Evolutionary conservation across 1,284 basidiomycete genomes (phyloP).

Genomic region (Anthracocystis walkeri): DNA sequence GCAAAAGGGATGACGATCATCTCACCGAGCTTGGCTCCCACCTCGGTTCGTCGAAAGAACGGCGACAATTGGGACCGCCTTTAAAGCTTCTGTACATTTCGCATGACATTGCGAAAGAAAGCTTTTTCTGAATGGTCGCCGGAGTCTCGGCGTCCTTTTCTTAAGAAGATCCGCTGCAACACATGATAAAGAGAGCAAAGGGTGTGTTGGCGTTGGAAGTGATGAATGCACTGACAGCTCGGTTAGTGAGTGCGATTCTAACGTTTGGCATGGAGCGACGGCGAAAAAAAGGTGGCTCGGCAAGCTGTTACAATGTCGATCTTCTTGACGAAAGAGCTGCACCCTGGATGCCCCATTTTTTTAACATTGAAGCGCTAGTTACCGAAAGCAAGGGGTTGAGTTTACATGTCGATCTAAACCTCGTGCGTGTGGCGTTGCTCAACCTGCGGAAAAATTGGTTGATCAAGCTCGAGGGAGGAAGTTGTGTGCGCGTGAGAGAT

Average conservation of each 20-base stretch:
- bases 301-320: slow-evolving; percentile 4
- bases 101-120: not conserved
- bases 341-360: not conserved
- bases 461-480: too few relatives aligned
- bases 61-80: too few relatives aligned
- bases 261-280: not conserved
- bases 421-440: too few relatives aligned
- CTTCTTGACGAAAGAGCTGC: not conserved
- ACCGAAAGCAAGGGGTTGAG: too few relatives aligned
- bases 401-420: too few relatives aligned
- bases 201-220: not conserved
- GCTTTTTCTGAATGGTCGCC: slow-evolving; percentile 6
- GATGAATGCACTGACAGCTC: slow-evolving; percentile 8
- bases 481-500: too few relatives aligned
- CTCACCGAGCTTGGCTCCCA: too few relatives aligned
- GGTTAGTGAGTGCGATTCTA: not conserved
- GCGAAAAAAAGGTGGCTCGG: not conserved
- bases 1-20: too few relatives aligned
- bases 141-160: slow-evolving; percentile 15
- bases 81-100: slow-evolving; percentile 8
- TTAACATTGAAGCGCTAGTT: not conserved
- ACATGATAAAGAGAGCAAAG: not conserved
- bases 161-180: not conserved
- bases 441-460: too few relatives aligned
- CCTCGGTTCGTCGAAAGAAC: too few relatives aligned